Evolutionary conservation across 768 basidiomycete genomes (phyloP), one percentile per base, ranked within the genome.

Genomic region (Boletus rubescentipes): DNA sequence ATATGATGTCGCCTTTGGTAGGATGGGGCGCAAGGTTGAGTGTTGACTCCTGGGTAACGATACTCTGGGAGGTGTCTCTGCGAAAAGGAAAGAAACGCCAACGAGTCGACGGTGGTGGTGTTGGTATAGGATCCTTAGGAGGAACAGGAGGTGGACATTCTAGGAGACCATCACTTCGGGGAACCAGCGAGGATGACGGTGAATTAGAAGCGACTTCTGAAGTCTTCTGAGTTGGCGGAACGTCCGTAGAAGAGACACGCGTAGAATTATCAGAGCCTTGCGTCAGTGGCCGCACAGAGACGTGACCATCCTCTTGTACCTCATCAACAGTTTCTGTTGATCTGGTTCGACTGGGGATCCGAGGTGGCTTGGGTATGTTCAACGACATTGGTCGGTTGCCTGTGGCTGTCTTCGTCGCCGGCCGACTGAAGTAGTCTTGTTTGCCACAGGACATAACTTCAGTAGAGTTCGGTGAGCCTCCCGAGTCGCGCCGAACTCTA

Each of bases 1-100:
- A 91, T 8, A 84, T 70, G 3, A 95, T 77, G 42, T 93, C 89
- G 3, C 92, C 92, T 58, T 75, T 82, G 34, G 73, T 64, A 39
- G 76, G 80, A 3, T 63, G 63, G 15, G 73, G 59, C 9, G 59
- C 55, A 10, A 56, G 47, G 3, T 58, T 52, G 14, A 65, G 51
- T 11, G 64, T 59, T 2, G 67, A 62, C 45, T 64, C 67, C 51
- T 62, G 68, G 31, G 66, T 60, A 36, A 61, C 32, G 48, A 65
- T 51, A 39, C 69, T 65, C 31, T 73, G 58, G 55, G 70, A 50
- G 9, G 68, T 66, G 51, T 76, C 73, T 31, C 58, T 78, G 69
- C 62, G 78, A 64, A 62, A 85, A 1, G 80, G 79, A 6, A 83
- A 64, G 58, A 83, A 80, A 35, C 79, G 74, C 81, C 81, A 81